Conservation (phyloP, 495 filamentous ascomycete species). For the Aspergillus sclerotiicarbonarius region DNA sequence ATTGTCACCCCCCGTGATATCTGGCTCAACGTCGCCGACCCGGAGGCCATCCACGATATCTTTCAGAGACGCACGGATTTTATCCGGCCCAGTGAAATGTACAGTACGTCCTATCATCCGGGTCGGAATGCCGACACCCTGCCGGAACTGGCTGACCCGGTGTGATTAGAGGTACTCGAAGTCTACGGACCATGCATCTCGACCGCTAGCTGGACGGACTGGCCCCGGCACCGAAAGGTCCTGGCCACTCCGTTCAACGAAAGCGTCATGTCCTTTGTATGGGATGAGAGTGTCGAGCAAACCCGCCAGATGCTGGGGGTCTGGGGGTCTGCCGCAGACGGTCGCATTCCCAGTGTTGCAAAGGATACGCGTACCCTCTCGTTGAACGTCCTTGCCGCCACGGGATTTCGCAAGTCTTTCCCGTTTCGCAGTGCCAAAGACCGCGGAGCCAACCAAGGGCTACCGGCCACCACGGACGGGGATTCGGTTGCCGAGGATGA, state of each 20-base stretch:
- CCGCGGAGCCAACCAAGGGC: not conserved
- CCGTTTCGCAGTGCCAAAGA: not conserved
- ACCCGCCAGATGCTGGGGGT: not conserved
- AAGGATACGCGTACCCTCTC: conserved; percentile 3
- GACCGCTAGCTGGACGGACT: conserved; percentile 2
- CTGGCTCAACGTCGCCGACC: no score
- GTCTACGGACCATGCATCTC: conserved; percentile 5
- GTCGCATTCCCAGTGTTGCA: not conserved
- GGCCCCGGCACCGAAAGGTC: conserved; percentile 6
- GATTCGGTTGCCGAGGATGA: no score
- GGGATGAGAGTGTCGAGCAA: conserved; percentile 3
- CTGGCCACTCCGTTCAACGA: conserved; percentile 9
- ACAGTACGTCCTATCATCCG: not conserved
- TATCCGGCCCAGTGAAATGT: not conserved
- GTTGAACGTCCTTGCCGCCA: conserved; percentile 8
- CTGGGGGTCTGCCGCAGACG: not conserved
- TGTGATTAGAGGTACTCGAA: not conserved
- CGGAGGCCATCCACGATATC: no score
- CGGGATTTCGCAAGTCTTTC: conserved; percentile 1
- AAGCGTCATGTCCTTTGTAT: not conserved
- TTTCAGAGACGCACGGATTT: no score
- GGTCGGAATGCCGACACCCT: no score
- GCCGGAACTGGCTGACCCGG: no score
- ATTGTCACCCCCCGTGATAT: no score
- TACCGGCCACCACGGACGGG: no score